Base-by-base conservation (phyloP, 129 eudicot genomes). In the Artemisia argyi region DNA sequence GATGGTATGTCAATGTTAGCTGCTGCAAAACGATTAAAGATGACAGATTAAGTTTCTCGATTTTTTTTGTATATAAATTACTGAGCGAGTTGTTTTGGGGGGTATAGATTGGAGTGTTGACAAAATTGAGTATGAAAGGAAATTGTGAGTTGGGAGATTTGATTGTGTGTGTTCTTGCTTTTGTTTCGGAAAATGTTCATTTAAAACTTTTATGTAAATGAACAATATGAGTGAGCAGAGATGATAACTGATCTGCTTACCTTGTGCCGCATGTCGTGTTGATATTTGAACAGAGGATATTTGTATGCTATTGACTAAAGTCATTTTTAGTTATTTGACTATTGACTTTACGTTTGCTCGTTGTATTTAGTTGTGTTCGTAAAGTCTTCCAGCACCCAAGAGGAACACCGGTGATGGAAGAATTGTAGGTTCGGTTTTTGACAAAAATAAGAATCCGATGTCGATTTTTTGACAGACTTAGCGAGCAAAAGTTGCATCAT, bases 71-170 rank as follows among this genome's bases (percentile, higher is more conserved):
- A 69, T 52, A 70, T 69, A 77, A 62, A 20, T 44, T 52, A 77
- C 69, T 76, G 53, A 32, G 80, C 68, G 30, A 61, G 44, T 65
- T 60, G 24, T 20, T 35, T 61, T 24, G 57, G 75, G 80, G 42
- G 80, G 80, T 76, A 76, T 68, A 76, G 75, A 74, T 39, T 69
- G 50, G 50, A 49, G 69, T 73, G 77, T 48, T 73, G 69, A 73
- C 77, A 76, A 76, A 68, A 58, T 76, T 76, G 69, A 67, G 57
- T 57, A 76, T 17, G 74, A 67, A 75, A 75, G 58, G 73, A 20
- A 19, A 39, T 20, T 74, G 46, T 39, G 79, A 44, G 56, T 65
- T 75, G 79, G 78, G 62, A 39, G 73, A 20, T 30, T 67, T 74
- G 65, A 22, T 17, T 68, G 35, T 24, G 53, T 76, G 69, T 68